These are phyloP conservation scores for Lentinula novae-zelandiae DNA, from an alignment of 1,284 basidiomycete species.

Conservation along the genomic window DNA sequence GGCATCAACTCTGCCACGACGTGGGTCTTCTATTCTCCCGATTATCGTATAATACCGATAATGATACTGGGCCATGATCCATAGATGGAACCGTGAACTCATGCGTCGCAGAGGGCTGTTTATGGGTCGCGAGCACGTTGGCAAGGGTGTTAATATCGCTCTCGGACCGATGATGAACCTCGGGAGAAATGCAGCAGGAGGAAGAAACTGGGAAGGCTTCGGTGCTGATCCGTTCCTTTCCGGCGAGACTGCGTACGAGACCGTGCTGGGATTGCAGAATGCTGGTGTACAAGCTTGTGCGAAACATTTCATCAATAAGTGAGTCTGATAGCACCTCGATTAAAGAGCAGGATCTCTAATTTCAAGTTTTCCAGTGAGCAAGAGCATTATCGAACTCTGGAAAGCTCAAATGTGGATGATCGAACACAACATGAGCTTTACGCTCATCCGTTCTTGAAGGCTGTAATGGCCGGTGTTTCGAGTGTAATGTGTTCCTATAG, in stretches of 20 bases:
- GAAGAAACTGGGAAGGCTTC: conserved; percentile 86
- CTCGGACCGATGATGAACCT: conserved; percentile 70
- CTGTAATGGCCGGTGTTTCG: conserved; percentile 73
- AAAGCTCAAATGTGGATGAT: conserved; percentile 72
- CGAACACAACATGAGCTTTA: conserved; percentile 76
- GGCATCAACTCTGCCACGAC: conserved; percentile 39
- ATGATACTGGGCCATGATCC: background rate
- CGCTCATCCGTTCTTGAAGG: conserved; percentile 67
- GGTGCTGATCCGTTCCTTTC: conserved; percentile 74
- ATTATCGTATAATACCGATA: conserved; percentile 29
- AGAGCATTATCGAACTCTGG: conserved; percentile 53
- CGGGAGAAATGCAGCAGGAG: conserved; percentile 61
- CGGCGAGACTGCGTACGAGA: conserved; percentile 72
- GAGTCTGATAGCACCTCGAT: conserved; percentile 20
- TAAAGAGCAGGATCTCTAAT: background rate
- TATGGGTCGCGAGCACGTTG: conserved; percentile 76
- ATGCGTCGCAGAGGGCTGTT: conserved; percentile 70
- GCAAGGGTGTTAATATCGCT: conserved; percentile 76
- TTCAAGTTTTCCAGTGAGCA: conserved; percentile 47
- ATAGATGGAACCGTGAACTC: conserved; percentile 56
- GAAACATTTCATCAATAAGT: conserved; percentile 78
- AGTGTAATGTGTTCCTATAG: conserved; percentile 78
- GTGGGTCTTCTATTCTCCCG: conserved; percentile 17
- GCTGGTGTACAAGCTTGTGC: conserved; percentile 74
- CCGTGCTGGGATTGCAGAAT: conserved; percentile 70